phyloP scores from a whole-genome alignment of 306 rosid genomes.

The Gastrolobium bilobum region DNA sequence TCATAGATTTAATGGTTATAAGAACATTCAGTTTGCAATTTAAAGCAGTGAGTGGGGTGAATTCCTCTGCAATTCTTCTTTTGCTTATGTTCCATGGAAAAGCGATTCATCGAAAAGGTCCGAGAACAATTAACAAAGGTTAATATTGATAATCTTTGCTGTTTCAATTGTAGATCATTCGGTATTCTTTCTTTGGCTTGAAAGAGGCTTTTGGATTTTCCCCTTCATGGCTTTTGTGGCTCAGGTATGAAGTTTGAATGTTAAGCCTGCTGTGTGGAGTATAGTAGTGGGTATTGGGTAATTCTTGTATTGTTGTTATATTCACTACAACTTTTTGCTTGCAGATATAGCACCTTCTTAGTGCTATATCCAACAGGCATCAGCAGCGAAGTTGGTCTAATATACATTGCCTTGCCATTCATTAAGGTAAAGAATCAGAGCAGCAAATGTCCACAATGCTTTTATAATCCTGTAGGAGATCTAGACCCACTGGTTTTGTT shows the following conservation, averaged over 20 bases:
- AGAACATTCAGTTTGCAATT: neutral
- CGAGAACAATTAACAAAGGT: neutral
- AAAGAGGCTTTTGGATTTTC: slow-evolving; percentile 72
- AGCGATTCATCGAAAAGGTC: neutral
- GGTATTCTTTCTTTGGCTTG: slow-evolving; percentile 74
- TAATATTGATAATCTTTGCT: neutral
- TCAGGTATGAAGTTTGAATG: slow-evolving; percentile 57
- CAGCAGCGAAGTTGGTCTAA: slow-evolving; percentile 74
- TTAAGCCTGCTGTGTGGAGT: neutral
- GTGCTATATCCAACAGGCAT: slow-evolving; percentile 73
- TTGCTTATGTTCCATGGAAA: neutral
- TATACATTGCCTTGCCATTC: slow-evolving; percentile 65
- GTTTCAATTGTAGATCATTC: slow-evolving; percentile 61
- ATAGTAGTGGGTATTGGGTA: neutral
- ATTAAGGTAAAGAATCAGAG: slow-evolving; percentile 61
- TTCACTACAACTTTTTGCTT: slow-evolving; percentile 10
- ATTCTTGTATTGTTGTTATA: neutral
- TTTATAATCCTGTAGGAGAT: neutral
- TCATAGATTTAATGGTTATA: neutral
- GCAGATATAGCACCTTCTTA: slow-evolving; percentile 78
- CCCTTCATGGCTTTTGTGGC: slow-evolving; percentile 84
- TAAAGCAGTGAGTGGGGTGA: neutral
- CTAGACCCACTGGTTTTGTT: neutral
- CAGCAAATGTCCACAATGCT: neutral
- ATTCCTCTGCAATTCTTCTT: neutral